Conservation (phyloP, 2,329 filamentous ascomycete species). For the Fusarium aywerte region DNA sequence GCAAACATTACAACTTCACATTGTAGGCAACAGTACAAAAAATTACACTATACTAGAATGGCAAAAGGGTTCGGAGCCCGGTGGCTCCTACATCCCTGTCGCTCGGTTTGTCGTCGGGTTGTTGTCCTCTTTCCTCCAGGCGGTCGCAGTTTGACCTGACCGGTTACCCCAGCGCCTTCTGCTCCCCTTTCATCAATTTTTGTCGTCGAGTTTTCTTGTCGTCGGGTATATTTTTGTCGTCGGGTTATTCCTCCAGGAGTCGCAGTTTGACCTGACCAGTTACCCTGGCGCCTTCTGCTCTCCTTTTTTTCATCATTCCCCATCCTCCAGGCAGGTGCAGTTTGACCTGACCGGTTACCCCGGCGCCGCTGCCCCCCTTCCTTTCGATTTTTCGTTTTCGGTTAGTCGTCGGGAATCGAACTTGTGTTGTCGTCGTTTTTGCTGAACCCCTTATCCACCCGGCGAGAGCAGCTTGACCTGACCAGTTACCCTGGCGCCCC, state of each 20-base stretch:
- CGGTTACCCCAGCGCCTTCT: conserved; percentile 42
- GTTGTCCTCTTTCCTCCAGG: conserved; percentile 9
- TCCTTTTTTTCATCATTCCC: too few relatives aligned
- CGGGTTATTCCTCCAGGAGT: conserved; percentile 15
- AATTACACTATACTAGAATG: not conserved
- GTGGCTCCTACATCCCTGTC: conserved; percentile 45
- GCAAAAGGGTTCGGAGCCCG: conserved; percentile 48
- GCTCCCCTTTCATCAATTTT: not conserved
- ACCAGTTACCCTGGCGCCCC: conserved; percentile 45
- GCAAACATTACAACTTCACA: not conserved
- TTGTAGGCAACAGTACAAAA: not conserved
- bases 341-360: conserved; percentile 47
- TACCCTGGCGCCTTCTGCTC: conserved; percentile 39
- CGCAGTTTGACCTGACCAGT: conserved; percentile 46
- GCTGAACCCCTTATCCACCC: conserved; percentile 23
- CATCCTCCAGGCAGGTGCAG: conserved; percentile 26
- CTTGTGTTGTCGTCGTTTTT: conserved; percentile 9
- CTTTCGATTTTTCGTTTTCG: not conserved
- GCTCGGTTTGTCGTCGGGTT: conserved; percentile 21
- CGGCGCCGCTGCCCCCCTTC: conserved; percentile 34
- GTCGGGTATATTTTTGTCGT: conserved; percentile 18
- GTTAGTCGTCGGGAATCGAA: conserved; percentile 30
- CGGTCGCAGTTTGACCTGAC: conserved; percentile 45
- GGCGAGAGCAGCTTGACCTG: conserved; percentile 44
- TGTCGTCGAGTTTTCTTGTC: not conserved